These are phyloP conservation scores for Plasmodium inui DNA, from an alignment of 169 alveolate species.

Conservation along the genomic window DNA sequence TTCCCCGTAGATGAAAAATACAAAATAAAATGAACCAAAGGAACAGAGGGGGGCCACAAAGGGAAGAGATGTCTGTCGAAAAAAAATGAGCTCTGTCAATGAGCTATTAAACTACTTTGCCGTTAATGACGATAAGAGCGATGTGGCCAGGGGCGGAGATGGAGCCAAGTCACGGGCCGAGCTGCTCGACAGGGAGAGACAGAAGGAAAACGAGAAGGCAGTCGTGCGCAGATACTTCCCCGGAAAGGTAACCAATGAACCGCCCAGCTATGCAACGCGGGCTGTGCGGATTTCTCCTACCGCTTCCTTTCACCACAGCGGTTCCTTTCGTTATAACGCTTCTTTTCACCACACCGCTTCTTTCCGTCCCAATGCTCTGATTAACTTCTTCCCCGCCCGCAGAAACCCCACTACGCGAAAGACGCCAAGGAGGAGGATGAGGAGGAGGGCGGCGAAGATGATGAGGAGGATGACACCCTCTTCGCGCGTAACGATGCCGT, in stretches of 20 bases:
- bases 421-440: constrained; percentile 24
- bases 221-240: constrained; percentile 48
- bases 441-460: constrained; percentile 27
- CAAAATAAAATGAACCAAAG: constrained; percentile 15
- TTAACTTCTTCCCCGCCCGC: not conserved
- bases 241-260: constrained; percentile 28
- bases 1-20: not conserved
- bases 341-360: not conserved
- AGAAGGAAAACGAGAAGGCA: constrained; percentile 3
- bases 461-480: constrained; percentile 6
- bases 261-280: not conserved
- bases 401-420: constrained; percentile 71
- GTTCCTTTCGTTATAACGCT: not conserved
- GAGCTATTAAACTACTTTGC: constrained; percentile 63
- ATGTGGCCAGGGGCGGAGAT: not conserved
- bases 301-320: not conserved
- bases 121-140: constrained; percentile 34
- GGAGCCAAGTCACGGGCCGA: constrained; percentile 3
- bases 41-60: not conserved
- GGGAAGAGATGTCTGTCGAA: not conserved
- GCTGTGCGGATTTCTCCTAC: not conserved
- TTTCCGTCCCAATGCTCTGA: not conserved
- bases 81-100: constrained; percentile 56
- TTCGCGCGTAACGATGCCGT: not conserved
- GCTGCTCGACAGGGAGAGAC: constrained; percentile 7